These are phyloP conservation scores for Halteria grandinella DNA, from an alignment of 73 alveolate genomes.

Conservation along the genomic window DNA sequence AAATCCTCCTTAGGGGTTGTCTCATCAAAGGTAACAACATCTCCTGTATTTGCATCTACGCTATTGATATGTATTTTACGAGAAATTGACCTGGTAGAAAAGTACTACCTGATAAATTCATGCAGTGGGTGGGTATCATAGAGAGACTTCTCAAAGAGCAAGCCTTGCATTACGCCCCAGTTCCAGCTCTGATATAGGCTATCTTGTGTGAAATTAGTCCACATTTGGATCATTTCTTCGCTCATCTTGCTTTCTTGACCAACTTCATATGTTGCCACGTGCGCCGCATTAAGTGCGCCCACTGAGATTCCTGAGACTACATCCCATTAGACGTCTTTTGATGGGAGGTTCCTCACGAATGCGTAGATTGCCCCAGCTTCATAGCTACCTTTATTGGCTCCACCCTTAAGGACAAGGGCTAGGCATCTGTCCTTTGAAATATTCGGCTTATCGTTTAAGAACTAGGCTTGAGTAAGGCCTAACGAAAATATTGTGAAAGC, in stretches of 20 bases:
- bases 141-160: slow-evolving; percentile 7
- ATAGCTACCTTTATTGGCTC: slow-evolving; percentile 77
- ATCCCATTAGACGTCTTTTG: slow-evolving; percentile 62
- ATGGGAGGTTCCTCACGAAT: slow-evolving; percentile 43
- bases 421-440: no score
- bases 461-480: no score
- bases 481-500: no score
- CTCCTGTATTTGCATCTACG: slow-evolving; percentile 2
- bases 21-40: neutral
- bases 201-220: slow-evolving; percentile 46
- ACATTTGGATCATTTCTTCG: slow-evolving; percentile 31
- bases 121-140: no score
- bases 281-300: slow-evolving; percentile 73
- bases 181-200: slow-evolving; percentile 48
- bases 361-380: slow-evolving; percentile 72
- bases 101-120: neutral
- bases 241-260: slow-evolving; percentile 67
- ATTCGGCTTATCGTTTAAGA: no score
- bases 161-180: neutral
- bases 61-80: neutral
- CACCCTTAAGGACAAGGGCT: slow-evolving; percentile 66
- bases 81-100: neutral
- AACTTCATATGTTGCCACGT: slow-evolving; percentile 46
- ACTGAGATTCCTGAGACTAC: slow-evolving; percentile 81
- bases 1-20: neutral